Evolutionary conservation across 306 rosid species (phyloP).

Genomic region (Carpinus fangiana): DNA sequence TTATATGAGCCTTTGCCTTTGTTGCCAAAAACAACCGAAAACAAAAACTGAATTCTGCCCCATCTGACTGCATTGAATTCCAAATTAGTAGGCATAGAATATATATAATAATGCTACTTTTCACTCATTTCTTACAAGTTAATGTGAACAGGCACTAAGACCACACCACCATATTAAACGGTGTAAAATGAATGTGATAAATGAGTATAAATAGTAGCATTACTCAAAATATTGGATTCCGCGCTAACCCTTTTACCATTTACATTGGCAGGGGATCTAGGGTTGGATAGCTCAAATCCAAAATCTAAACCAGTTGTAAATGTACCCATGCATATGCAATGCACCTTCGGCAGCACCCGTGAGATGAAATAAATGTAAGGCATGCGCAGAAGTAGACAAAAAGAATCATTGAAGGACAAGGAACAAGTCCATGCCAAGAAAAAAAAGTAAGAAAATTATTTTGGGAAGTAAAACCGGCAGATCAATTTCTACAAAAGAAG

Average conservation of each 20-base stretch:
- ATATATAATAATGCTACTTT: no score
- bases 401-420: constrained; percentile 2
- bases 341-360: not conserved
- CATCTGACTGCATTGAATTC: not conserved
- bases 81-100: not conserved
- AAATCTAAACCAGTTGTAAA: not conserved
- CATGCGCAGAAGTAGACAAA: not conserved
- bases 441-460: not conserved
- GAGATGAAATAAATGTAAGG: not conserved
- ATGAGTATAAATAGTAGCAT: no score
- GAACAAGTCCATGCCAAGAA: not conserved
- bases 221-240: not conserved
- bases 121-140: no score
- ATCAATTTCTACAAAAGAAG: not conserved
- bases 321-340: not conserved
- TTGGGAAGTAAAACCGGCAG: not conserved
- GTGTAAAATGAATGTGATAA: no score
- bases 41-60: not conserved
- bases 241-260: not conserved
- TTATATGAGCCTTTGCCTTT: not conserved
- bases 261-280: not conserved
- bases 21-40: not conserved
- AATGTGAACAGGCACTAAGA: no score
- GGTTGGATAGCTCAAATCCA: not conserved
- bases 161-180: no score